These are phyloP conservation scores for Citrus glauca DNA, from an alignment of 345 rosid species.

Conservation along the genomic window DNA sequence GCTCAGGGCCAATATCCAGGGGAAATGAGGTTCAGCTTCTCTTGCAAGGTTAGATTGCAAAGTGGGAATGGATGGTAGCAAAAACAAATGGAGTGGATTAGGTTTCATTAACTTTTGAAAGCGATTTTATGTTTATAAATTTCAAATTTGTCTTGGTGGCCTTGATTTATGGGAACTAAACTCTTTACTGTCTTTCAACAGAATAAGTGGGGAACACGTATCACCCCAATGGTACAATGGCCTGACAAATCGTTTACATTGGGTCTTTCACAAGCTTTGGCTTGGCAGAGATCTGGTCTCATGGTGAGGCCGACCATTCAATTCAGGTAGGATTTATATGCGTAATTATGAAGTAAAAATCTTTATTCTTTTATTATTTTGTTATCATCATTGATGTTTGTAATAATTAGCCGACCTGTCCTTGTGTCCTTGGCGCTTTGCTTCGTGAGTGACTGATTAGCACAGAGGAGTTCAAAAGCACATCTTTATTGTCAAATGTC, in stretches of 20 bases:
- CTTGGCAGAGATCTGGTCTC: constrained; percentile 92
- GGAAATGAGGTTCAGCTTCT: constrained; percentile 92
- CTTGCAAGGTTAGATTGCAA: constrained; percentile 57
- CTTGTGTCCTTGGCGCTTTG: neutral
- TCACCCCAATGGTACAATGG: constrained; percentile 86
- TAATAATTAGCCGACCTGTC: neutral
- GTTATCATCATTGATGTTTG: neutral
- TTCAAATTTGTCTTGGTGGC: neutral
- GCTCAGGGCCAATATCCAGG: constrained; percentile 98
- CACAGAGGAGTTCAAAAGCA: neutral
- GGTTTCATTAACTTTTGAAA: neutral
- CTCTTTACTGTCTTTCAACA: constrained; percentile 24
- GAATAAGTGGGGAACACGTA: constrained; percentile 87
- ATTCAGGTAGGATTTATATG: constrained; percentile 49
- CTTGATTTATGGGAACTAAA: constrained; percentile 4
- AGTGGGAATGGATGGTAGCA: neutral
- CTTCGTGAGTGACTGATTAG: no score
- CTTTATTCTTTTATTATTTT: neutral
- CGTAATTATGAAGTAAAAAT: neutral
- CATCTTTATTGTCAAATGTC: neutral
- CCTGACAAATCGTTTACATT: constrained; percentile 83
- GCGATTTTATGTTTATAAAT: neutral
- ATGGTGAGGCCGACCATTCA: constrained; percentile 81
- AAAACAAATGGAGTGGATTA: neutral
- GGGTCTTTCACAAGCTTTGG: constrained; percentile 74